Conservation (phyloP, 768 basidiomycete genomes). For the Serpula lacrymans region DNA sequence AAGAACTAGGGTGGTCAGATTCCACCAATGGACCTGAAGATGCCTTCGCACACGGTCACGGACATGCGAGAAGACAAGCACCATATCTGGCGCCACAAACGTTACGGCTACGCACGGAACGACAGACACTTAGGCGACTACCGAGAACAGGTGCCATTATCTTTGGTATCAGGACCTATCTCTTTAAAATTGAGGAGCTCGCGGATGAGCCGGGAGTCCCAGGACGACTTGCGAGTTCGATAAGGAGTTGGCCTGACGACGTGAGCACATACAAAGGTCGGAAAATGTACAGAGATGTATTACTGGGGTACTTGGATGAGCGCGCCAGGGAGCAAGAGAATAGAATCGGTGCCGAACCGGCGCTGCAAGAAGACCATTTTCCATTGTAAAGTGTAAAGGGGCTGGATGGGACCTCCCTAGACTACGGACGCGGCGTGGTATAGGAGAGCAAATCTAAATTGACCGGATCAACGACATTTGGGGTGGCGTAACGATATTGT, state of each 20-base stretch:
- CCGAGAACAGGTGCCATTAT: conserved; percentile 60
- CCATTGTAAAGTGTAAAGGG: too few species aligned
- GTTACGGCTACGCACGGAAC: conserved; percentile 57
- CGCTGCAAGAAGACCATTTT: too few species aligned
- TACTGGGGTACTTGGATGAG: conserved; percentile 21
- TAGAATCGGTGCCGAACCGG: too few species aligned
- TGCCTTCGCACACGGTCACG: conserved; percentile 29
- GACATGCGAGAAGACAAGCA: conserved; percentile 17
- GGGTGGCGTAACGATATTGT: too few species aligned
- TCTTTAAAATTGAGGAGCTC: conserved; percentile 51
- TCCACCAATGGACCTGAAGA: conserved; percentile 57
- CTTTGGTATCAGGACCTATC: conserved; percentile 69
- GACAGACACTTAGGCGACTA: conserved; percentile 65
- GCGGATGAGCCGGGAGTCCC: conserved; percentile 55
- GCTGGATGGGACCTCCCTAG: too few species aligned
- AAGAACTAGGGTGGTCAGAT: conserved; percentile 63
- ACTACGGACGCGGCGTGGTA: too few species aligned
- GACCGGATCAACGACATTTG: too few species aligned
- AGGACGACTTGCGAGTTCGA: conserved; percentile 57
- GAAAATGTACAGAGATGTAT: conserved; percentile 18
- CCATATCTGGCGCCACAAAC: conserved; percentile 32
- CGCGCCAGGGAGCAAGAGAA: conserved; percentile 17
- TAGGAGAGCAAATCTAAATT: too few species aligned
- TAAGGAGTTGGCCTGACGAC: conserved; percentile 64
- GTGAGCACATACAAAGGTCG: conserved; percentile 35